A percentile compares a stretch with the other conserved stretches of the same genome.
phyloP scores from a whole-genome alignment of 345 rosid species.

The Ceriops tagal region DNA sequence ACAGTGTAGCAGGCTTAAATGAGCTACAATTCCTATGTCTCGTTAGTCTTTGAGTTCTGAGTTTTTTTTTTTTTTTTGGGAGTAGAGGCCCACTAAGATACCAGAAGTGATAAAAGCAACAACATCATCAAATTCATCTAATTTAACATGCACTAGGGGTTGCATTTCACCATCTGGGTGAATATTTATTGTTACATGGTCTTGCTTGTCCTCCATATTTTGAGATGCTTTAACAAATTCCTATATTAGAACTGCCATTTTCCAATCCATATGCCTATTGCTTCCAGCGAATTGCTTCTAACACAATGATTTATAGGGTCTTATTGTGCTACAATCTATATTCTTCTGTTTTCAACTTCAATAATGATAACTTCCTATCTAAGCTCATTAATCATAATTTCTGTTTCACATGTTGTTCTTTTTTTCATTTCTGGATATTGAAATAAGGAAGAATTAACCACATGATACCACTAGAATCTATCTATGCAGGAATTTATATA shows the following conservation, averaged over 20 bases:
- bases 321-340: slow-evolving; percentile 2
- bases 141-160: too few species aligned
- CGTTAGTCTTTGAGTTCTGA: neutral
- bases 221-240: neutral
- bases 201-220: neutral
- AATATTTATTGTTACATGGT: neutral
- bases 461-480: neutral
- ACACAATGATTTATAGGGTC: slow-evolving; percentile 11
- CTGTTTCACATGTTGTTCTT: neutral
- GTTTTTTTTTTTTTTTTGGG: too few species aligned
- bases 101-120: too few species aligned
- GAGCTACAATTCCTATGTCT: neutral
- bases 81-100: too few species aligned
- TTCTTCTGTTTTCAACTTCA: neutral
- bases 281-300: neutral
- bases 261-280: neutral
- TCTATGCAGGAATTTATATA: neutral
- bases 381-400: slow-evolving; percentile 11
- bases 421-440: neutral
- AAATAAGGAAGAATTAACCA: neutral
- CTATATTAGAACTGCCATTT: neutral
- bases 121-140: too few species aligned
- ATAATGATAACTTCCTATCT: slow-evolving; percentile 16
- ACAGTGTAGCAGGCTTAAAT: neutral
- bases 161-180: neutral